These are phyloP conservation scores for Solanum tarijense DNA, from an alignment of 257 asterid species.

Conservation along the genomic window DNA sequence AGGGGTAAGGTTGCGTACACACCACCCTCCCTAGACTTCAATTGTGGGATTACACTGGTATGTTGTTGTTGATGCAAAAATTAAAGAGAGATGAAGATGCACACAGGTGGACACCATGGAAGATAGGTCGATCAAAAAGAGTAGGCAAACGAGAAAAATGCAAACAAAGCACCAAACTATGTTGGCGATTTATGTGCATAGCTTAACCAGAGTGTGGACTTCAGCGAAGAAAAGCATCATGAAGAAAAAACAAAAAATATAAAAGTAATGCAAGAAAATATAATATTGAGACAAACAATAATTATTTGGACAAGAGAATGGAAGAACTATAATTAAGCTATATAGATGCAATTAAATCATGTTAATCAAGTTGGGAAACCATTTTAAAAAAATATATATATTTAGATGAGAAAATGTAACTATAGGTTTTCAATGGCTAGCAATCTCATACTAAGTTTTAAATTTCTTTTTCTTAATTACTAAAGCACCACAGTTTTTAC, in stretches of 20 bases:
- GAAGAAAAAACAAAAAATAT: background rate
- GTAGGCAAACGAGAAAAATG: background rate
- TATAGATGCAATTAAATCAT: background rate
- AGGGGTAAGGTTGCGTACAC: background rate
- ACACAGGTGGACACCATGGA: background rate
- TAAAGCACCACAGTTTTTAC: background rate
- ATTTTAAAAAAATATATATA: background rate
- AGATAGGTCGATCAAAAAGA: background rate
- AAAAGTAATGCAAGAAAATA: background rate
- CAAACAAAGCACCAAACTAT: background rate
- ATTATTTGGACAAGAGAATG: background rate
- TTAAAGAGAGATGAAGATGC: background rate
- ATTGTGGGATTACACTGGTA: background rate
- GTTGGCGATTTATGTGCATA: background rate
- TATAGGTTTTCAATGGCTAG: background rate
- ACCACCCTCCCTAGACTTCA: background rate
- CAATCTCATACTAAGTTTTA: background rate
- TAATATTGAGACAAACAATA: background rate
- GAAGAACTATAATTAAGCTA: background rate
- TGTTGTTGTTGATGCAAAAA: background rate
- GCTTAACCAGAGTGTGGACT: background rate
- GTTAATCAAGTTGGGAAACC: background rate
- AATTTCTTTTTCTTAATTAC: background rate
- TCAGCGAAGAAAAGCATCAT: background rate
- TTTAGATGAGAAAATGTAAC: background rate